These are phyloP conservation scores for Anisodus acutangulus DNA, from an alignment of 257 asterid genomes.

Conservation along the genomic window DNA sequence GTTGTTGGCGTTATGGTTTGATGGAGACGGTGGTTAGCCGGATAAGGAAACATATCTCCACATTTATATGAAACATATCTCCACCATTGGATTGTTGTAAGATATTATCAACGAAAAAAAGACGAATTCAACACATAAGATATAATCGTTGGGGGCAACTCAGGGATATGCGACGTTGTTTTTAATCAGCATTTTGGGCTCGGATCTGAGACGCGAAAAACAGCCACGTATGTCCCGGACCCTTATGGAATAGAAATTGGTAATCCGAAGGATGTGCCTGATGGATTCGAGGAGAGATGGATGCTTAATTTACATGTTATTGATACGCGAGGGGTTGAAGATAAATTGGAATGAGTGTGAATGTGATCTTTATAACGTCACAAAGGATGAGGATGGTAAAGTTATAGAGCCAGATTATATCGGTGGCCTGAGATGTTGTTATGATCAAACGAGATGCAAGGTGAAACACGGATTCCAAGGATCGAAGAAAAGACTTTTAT, in stretches of 20 bases:
- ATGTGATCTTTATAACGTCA: conserved; percentile 42
- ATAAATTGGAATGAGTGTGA: conserved; percentile 43
- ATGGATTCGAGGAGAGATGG: conserved; percentile 46
- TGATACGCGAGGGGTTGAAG: conserved; percentile 43
- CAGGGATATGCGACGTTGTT: conserved; percentile 31
- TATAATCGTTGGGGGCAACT: conserved; percentile 12
- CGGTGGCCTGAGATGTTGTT: conserved; percentile 46
- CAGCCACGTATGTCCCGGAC: conserved; percentile 37
- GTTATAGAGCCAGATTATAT: conserved; percentile 31
- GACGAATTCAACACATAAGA: conserved; percentile 8
- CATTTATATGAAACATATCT: conserved; percentile 43
- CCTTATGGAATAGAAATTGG: conserved; percentile 50
- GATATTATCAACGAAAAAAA: conserved; percentile 33
- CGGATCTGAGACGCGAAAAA: conserved; percentile 47
- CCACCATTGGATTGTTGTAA: conserved; percentile 45
- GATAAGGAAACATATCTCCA: conserved; percentile 30
- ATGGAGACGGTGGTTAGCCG: no score
- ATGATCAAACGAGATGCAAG: conserved; percentile 35
- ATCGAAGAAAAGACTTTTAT: conserved; percentile 24
- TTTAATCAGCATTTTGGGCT: conserved; percentile 41
- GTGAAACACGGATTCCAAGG: conserved; percentile 26
- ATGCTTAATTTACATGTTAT: conserved; percentile 40
- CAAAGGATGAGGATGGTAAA: conserved; percentile 32
- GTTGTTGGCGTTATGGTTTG: no score
- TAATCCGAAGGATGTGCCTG: conserved; percentile 32